Conservation (phyloP, 148 eudicot genomes). For the Rhododendron molle region DNA sequence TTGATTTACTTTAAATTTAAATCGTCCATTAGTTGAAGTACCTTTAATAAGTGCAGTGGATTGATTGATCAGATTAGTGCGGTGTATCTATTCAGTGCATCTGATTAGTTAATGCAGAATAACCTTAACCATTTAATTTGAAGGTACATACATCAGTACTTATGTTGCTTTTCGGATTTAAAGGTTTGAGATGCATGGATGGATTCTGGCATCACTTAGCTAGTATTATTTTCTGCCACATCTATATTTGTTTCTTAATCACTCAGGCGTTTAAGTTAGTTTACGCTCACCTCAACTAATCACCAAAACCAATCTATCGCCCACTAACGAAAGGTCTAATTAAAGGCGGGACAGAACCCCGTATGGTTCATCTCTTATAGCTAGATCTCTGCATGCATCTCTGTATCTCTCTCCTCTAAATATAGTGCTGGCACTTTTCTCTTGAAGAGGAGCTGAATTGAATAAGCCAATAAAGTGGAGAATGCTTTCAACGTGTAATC, state of each 20-base stretch:
- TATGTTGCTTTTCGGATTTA: not conserved
- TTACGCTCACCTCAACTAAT: not conserved
- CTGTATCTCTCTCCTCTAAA: not conserved
- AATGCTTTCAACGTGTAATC: slow-evolving; percentile 40
- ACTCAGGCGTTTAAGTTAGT: not conserved
- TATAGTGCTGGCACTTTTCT: not conserved
- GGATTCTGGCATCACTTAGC: not conserved
- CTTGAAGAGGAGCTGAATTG: slow-evolving; percentile 29
- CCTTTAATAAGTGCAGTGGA: not conserved
- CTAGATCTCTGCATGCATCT: not conserved
- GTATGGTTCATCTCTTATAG: not conserved
- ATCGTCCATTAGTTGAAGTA: not conserved
- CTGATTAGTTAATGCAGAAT: not conserved
- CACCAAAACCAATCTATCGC: not conserved
- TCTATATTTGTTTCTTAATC: not conserved
- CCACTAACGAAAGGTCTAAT: not conserved
- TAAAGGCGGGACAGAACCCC: not conserved
- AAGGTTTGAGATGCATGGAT: not conserved
- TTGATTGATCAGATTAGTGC: not conserved
- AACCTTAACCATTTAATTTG: not conserved
- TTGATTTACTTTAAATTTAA: no score
- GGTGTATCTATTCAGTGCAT: not conserved
- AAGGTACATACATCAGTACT: not conserved
- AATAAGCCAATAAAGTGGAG: slow-evolving; percentile 37
- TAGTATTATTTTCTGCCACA: not conserved